phyloP scores from a whole-genome alignment of 805 yeast species.

The Candida boleticola region DNA sequence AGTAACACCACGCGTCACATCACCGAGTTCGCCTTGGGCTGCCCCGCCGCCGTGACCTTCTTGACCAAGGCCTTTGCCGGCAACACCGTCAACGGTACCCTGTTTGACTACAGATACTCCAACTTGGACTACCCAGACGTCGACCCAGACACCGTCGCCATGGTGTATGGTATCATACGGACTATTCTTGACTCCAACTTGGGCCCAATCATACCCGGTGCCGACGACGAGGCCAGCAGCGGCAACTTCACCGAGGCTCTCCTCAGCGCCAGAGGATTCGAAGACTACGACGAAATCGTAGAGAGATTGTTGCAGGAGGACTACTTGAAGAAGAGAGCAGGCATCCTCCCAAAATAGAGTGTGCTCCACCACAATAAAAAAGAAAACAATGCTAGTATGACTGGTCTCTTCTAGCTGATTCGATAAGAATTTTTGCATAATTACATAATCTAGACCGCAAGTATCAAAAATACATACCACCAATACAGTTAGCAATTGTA shows the following conservation, averaged over 20 bases:
- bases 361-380: too few species aligned
- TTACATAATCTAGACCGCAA: too few species aligned
- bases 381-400: too few species aligned
- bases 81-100: constrained; percentile 35
- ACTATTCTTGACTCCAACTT: constrained; percentile 14
- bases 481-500: too few species aligned
- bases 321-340: not conserved
- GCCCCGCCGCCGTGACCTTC: constrained; percentile 20
- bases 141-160: constrained; percentile 39
- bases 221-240: constrained; percentile 14
- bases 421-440: too few species aligned
- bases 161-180: constrained; percentile 14
- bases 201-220: constrained; percentile 17
- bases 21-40: constrained; percentile 15
- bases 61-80: constrained; percentile 15
- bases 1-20: constrained; percentile 17
- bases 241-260: not conserved
- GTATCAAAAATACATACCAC: too few species aligned
- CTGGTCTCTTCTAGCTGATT: too few species aligned
- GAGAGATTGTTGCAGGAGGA: not conserved
- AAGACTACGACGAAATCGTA: not conserved
- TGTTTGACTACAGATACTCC: constrained; percentile 50
- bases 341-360: too few species aligned
- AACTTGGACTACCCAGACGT: constrained; percentile 46
- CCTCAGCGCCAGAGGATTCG: not conserved